Conservation (phyloP, 441 rosid genomes). For the Erodium chrysanthum region DNA sequence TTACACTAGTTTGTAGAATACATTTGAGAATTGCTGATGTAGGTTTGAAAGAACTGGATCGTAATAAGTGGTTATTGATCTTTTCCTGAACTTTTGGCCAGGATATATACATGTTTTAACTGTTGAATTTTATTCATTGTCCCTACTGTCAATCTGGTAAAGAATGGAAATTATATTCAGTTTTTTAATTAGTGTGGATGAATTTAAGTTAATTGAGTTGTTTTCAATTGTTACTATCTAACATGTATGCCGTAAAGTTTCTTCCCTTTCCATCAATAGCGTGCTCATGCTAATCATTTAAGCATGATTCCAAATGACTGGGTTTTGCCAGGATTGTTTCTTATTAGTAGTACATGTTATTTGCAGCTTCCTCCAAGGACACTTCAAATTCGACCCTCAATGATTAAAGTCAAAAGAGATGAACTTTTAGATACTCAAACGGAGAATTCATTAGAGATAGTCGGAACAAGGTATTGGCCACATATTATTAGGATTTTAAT, state of each 20-base stretch:
- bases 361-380: constrained; percentile 44
- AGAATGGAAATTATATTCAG: neutral
- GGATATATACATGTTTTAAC: neutral
- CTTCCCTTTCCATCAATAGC: neutral
- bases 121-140: neutral
- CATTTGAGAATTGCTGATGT: neutral
- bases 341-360: neutral
- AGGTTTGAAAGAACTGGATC: neutral
- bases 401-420: constrained; percentile 56
- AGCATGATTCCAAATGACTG: neutral
- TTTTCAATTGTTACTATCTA: neutral
- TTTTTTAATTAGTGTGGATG: neutral
- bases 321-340: neutral
- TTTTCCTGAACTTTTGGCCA: neutral
- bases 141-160: neutral
- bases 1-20: neutral
- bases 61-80: neutral
- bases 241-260: neutral
- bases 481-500: constrained; percentile 4
- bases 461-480: constrained; percentile 41
- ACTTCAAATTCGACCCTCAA: constrained; percentile 46
- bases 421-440: constrained; percentile 22
- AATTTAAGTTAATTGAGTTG: neutral
- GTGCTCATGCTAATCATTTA: neutral
- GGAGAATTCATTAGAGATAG: constrained; percentile 49